Percentiles rank a stretch among this genome's conserved stretches.
Conservation (phyloP, 2,329 filamentous ascomycete species). For the Sarocladium brachiariae region DNA sequence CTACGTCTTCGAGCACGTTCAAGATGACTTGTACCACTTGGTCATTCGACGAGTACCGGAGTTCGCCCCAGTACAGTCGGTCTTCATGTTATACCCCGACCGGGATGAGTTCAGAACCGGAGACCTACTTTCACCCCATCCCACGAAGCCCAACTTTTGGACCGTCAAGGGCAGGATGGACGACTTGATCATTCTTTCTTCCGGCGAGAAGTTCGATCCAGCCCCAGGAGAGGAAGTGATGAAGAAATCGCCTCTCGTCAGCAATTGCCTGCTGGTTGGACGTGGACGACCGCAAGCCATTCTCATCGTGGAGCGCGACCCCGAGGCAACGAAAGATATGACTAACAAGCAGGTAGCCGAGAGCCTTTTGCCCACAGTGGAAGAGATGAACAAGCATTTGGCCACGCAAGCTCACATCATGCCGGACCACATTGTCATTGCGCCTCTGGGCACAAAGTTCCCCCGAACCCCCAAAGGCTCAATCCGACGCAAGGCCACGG, state of each 20-base stretch:
- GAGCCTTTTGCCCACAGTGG: constrained; percentile 36
- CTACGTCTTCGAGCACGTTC: constrained; percentile 17
- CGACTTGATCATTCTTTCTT: constrained; percentile 34
- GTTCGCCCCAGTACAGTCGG: constrained; percentile 21
- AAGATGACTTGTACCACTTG: constrained; percentile 24
- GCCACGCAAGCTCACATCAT: constrained; percentile 40
- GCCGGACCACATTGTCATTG: constrained; percentile 30
- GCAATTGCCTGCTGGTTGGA: constrained; percentile 26
- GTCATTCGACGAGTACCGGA: constrained; percentile 22
- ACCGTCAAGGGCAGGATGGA: constrained; percentile 29
- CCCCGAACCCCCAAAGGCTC: constrained; percentile 38
- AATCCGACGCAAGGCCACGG: constrained; percentile 31
- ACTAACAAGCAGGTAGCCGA: constrained; percentile 14
- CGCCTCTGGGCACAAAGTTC: constrained; percentile 35
- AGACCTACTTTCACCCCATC: constrained; percentile 35
- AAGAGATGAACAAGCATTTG: constrained; percentile 34
- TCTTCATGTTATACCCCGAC: constrained; percentile 36
- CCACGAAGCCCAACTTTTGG: constrained; percentile 25
- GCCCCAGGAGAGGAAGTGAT: constrained; percentile 28
- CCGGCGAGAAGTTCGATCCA: constrained; percentile 36
- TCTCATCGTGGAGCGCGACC: constrained; percentile 29
- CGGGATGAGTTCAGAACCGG: constrained; percentile 34
- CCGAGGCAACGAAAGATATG: background rate
- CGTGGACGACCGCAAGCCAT: constrained; percentile 19
- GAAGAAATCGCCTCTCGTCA: constrained; percentile 21